Conservation (phyloP, 768 basidiomycete genomes). For the Tulasnella sp. region DNA sequence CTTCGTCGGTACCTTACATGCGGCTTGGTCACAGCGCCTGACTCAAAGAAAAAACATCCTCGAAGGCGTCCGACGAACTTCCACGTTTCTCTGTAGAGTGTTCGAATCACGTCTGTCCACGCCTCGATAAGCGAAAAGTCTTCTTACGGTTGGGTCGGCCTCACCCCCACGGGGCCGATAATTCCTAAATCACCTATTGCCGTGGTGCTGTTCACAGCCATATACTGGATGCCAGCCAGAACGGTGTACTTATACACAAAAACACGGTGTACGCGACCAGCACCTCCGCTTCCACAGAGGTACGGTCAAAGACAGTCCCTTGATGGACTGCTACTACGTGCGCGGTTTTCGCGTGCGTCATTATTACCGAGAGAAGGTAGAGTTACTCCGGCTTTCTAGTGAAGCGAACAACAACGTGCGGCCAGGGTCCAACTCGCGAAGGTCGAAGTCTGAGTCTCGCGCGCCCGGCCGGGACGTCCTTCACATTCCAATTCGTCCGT, state of each 20-base stretch:
- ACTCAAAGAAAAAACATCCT: constrained; percentile 4
- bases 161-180: constrained; percentile 16
- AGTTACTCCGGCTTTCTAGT: constrained; percentile 4
- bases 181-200: not conserved
- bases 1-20: constrained; percentile 1
- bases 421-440: constrained; percentile 15
- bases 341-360: constrained; percentile 9
- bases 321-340: not conserved
- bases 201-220: not conserved
- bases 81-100: constrained; percentile 14
- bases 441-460: constrained; percentile 17
- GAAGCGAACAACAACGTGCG: constrained; percentile 14
- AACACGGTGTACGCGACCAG: not conserved
- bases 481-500: constrained; percentile 13
- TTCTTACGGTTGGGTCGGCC: constrained; percentile 15
- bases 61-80: constrained; percentile 6
- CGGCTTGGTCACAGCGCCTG: not conserved
- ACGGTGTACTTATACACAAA: not conserved
- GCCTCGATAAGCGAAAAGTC: constrained; percentile 11
- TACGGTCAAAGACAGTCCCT: not conserved
- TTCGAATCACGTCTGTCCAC: not conserved
- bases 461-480: constrained; percentile 10
- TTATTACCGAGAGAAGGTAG: constrained; percentile 17
- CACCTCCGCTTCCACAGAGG: not conserved
- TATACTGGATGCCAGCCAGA: not conserved